Base-by-base conservation (phyloP, 2,329 filamentous ascomycete species). In the Cladosporium sp. region DNA sequence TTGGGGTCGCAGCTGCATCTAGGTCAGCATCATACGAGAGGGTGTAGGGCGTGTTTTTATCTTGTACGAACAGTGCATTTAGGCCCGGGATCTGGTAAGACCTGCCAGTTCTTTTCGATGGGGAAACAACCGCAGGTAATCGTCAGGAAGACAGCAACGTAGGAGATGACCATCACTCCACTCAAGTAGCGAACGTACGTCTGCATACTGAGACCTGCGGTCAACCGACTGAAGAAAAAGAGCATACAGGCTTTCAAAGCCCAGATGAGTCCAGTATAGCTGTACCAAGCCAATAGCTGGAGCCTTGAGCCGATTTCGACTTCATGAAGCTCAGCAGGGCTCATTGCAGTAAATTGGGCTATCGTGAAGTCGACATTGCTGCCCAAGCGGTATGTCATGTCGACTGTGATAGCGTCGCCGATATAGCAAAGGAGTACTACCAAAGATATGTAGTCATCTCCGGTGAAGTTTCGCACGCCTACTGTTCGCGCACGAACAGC, bases 371-470 rank as follows among this genome's bases (percentile, higher is more conserved):
- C 70, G 12, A 70, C 65, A 59, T 72, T 72, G 2, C 69, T 63
- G 45, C 68, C 71, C 22, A 64, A 61, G 12, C 61, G 55, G 52
- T 73, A 69, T 65, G 60, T 60, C 38, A 74, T 59, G 36, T 74
- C 66, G 0, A 76, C 73, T 1, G 70, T 72, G 5, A 68, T 68
- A 1, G 71, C 72, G 58, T 76, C 74, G 3, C 72, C 64, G 0
- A 69, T 67, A 43, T 73, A 76, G 42, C 74, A 72, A 15, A 69
- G 60, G 0, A 71, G 39, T 11, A 75, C 73, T 1, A 73, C 54
- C 11, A 73, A n/a, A 0, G 71, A 66, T 30, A 76, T 69, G 11
- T 72, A 70, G 55, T 77, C 75, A 60, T 78, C 76, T 5, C 75
- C 72, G 20, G 72, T 68, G 3, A 76, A 64, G 0, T 73, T 69